Base-by-base conservation (phyloP, 2,329 filamentous ascomycete species). In the Hypoxylon sp. region DNA sequence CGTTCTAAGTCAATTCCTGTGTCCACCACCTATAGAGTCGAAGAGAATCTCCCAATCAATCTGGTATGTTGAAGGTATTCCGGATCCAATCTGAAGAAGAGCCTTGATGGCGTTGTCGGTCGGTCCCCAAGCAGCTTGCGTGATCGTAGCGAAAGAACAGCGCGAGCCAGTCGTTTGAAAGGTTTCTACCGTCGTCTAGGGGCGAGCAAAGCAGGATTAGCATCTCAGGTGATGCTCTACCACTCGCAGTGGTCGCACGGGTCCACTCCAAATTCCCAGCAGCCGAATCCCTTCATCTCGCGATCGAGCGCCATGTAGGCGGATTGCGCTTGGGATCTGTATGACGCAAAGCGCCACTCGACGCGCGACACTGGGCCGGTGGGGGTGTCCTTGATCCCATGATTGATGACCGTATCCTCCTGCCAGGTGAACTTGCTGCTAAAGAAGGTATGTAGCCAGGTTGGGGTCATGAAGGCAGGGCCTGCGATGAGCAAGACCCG, bases 341-440 rank as follows among this genome's bases (percentile, higher is more conserved):
- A 65, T 0, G 65, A 68, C 3, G 62, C 65, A 11, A 65, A 68
- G 1, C 65, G 65, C n/a, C 59, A 65, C 30, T 68, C 65, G 0
- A 63, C 13, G 2, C 65, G 59, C 8, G 30, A 19, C 15, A 65
- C 46, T 1, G 59, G 53, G 0, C 53, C 62, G 1, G n/a, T 49
- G 24, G 22, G 20, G 5, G 20, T 39, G 0, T 17, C 2, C 1
- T 59, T 47, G 6, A 30, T 54, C 11, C 62, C 65, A 24, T 68
- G 63, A 6, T 68, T 32, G 22, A 68, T 50, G 4, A 68, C 11
- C 0, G n/a, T 4, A 4, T 68, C 65, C 1, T 59, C 15, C 0
- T 68, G 53, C 24, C 58, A 65, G 0, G 61, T 43, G n/a, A 68
- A 68, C 34, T 65, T 65, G 1, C 4, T 17, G 0, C 37, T 17